These are phyloP conservation scores for Verticillium nonalfalfae DNA, from an alignment of 2,329 filamentous ascomycete genomes.

Conservation along the genomic window DNA sequence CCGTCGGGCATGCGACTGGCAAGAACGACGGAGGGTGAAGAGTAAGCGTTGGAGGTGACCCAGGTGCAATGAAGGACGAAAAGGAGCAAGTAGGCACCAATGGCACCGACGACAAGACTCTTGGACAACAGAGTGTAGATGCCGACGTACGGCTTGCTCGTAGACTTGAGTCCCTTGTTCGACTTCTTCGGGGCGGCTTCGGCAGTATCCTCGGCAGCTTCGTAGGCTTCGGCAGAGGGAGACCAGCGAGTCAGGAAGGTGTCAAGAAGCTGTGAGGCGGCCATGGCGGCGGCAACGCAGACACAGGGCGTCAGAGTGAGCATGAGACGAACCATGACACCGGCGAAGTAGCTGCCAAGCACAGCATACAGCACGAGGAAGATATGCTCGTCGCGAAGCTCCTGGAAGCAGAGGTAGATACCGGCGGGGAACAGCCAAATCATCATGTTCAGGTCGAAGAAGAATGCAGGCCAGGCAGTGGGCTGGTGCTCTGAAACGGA, in stretches of 20 bases:
- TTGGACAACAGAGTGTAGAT: slow-evolving; percentile 81
- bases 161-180: slow-evolving; percentile 59
- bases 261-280: slow-evolving; percentile 81
- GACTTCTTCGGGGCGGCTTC: slow-evolving; percentile 54
- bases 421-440: slow-evolving; percentile 99
- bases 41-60: slow-evolving; percentile 99
- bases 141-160: slow-evolving; percentile 68
- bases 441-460: slow-evolving; percentile 96
- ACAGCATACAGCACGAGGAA: slow-evolving; percentile 98
- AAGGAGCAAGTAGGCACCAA: slow-evolving; percentile 76
- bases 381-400: slow-evolving; percentile 90
- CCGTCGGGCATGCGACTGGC: slow-evolving; percentile 90
- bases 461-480: slow-evolving; percentile 97
- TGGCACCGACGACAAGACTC: slow-evolving; percentile 62
- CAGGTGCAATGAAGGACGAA: slow-evolving; percentile 98
- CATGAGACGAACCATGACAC: slow-evolving; percentile 99
- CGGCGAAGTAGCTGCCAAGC: slow-evolving; percentile 94
- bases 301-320: slow-evolving; percentile 94
- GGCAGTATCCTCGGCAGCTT: slow-evolving; percentile 24
- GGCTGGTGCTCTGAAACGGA: slow-evolving; percentile 99
- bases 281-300: slow-evolving; percentile 87
- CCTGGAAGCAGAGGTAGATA: slow-evolving; percentile 96
- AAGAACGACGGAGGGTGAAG: slow-evolving; percentile 92
- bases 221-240: slow-evolving; percentile 45
- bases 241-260: slow-evolving; percentile 67